Base-by-base conservation (phyloP, 2,329 filamentous ascomycete species). In the Diaporthe humulicola region DNA sequence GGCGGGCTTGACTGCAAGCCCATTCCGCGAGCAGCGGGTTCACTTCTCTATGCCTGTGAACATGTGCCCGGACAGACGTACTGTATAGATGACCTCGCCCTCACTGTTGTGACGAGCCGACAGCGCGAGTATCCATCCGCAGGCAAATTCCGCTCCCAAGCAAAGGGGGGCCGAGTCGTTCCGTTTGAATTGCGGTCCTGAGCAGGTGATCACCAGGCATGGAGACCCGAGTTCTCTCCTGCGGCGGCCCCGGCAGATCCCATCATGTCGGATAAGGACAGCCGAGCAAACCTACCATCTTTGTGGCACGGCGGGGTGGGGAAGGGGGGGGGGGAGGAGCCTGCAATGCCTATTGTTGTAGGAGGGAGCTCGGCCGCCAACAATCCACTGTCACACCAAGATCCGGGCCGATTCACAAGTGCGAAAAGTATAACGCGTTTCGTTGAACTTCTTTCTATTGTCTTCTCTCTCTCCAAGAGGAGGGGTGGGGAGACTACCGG, bases 401-500 rank as follows among this genome's bases (percentile, higher is more conserved):
- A 69, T 54, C 64, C 64, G 64, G 64, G 64, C 64, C 48, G 64
- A 69, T 69, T 69, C 64, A 54, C 64, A 54, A 40, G 48, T 38
- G 64, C 45, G 48, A 52, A 54, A 54, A 54, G 64, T 14, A 30
- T 54, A 69, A 69, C 45, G 19, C 22, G 30, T 52, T 38, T 67
- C 61, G 61, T 28, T 28, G 12, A 22, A 52, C 25, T 52, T 12
- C 25, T 30, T 45, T 25, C 7, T 9, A 8, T 15, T 38, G n/a
- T 61, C 28, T 28, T 14, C 14, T 10, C n/a, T 9, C 17, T 6
- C 57, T 19, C 19, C 10, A 28, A 19, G 19, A 8, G 42, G 61
- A 30, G 42, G 38, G 36, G 36, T 9, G 45, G 45, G 22, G 2
- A 25, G 45, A 28, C 58, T 38, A 28, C 22, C n/a, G 30, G 22